phyloP scores from a whole-genome alignment of 2,329 filamentous ascomycete genomes.

The Neonectria punicea region DNA sequence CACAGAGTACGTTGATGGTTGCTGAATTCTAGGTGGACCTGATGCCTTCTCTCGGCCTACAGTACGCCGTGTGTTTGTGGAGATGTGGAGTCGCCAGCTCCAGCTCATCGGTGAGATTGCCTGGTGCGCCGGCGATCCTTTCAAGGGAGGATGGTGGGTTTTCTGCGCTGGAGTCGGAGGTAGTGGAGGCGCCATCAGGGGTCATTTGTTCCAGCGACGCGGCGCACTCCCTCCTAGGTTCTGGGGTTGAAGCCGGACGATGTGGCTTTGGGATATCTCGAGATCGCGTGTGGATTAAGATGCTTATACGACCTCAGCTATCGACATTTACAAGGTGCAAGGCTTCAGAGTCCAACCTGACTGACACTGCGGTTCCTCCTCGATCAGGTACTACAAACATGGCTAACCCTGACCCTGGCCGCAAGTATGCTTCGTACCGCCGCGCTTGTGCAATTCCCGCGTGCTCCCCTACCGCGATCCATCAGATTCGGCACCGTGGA shows the following conservation, averaged over 20 bases:
- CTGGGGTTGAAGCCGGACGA: slow-evolving; percentile 30
- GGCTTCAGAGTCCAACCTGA: neutral
- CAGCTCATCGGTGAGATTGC: slow-evolving; percentile 41
- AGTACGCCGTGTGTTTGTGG: slow-evolving; percentile 15
- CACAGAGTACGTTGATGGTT: neutral
- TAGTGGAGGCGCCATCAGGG: slow-evolving; percentile 6
- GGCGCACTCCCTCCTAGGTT: slow-evolving; percentile 35
- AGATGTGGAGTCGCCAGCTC: slow-evolving; percentile 36
- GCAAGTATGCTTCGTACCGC: neutral
- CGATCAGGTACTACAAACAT: neutral
- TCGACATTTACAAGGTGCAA: slow-evolving; percentile 11
- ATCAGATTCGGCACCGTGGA: slow-evolving; percentile 6
- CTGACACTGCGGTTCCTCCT: neutral
- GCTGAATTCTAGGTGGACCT: slow-evolving; percentile 25
- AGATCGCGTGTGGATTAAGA: slow-evolving; percentile 8
- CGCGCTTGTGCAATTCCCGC: slow-evolving; percentile 19
- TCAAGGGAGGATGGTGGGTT: slow-evolving; percentile 28
- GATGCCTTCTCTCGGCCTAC: neutral
- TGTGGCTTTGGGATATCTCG: slow-evolving; percentile 24
- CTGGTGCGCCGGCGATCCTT: slow-evolving; percentile 37
- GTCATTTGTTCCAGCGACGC: slow-evolving; percentile 38
- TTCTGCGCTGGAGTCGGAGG: neutral
- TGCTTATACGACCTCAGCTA: slow-evolving; percentile 32
- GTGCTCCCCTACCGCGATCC: slow-evolving; percentile 14
- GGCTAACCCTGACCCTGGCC: neutral